phyloP scores from a whole-genome alignment of 306 rosid species.

The Hippophae gyantsensis region DNA sequence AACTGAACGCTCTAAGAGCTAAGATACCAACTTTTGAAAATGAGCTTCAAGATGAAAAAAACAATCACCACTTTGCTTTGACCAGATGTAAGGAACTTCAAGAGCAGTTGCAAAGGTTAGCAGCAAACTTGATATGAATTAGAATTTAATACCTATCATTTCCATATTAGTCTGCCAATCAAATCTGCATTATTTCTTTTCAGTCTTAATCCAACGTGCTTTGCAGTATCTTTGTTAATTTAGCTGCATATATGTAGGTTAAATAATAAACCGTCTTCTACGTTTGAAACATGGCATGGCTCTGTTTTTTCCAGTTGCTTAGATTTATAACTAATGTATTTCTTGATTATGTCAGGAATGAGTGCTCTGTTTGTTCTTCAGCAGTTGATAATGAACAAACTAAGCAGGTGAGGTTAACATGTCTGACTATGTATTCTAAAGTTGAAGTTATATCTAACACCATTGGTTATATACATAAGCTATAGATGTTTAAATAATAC shows the following conservation, averaged over 20 bases:
- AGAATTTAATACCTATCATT: not conserved
- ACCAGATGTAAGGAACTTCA: conserved; percentile 62
- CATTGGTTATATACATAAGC: no score
- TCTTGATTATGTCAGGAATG: conserved; percentile 36
- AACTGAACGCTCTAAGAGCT: conserved; percentile 43
- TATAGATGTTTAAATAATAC: no score
- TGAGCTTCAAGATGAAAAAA: conserved; percentile 73
- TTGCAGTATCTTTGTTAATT: no score
- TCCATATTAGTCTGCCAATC: not conserved
- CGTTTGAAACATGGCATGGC: no score
- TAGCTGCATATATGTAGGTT: no score
- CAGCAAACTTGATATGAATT: not conserved
- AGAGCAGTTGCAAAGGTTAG: conserved; percentile 72
- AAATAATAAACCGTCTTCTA: no score
- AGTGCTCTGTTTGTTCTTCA: conserved; percentile 26
- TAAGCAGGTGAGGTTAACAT: conserved; percentile 46
- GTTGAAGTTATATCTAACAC: no score
- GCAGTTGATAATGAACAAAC: conserved; percentile 40
- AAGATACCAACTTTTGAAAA: conserved; percentile 56
- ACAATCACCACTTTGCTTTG: conserved; percentile 55
- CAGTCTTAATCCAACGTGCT: no score
- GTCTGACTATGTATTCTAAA: not conserved
- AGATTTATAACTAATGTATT: no score
- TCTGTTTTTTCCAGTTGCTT: no score
- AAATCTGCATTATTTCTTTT: not conserved